Base-by-base conservation (phyloP, 129 eudicot species). In the Oenanthe sinensis region DNA sequence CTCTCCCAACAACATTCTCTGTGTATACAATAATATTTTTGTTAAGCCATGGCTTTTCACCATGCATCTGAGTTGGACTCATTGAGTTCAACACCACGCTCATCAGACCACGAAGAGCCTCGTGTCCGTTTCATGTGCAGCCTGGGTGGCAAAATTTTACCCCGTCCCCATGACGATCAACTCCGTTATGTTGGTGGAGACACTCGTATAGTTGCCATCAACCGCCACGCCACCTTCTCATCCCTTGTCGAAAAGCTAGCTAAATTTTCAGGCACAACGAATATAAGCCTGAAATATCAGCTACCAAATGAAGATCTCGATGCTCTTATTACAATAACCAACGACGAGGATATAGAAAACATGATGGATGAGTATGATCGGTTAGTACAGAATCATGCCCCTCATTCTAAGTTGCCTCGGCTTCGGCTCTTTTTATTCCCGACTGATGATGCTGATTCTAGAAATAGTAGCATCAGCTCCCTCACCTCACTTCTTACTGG, bases 171-270 rank as follows among this genome's bases (percentile, higher is more conserved):
- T 79, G 98, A 94, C 81, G 91, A 91, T 81, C 98, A 94, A 63
- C 97, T 94, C 85, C 93, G 98, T 26, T 94, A 94, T 79, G 90
- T 94, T 58, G 98, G 98, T 33, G 98, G 98, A 67, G 98, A 94
- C 82, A 91, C 98, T 74, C 88, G 98, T 4, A 94, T 94, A 17
- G 92, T 94, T 65, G 87, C 93, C 83, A 83, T 94, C 10, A 81
- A 86, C 85, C 96, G 98, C 85, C 90, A 85, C 85, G n/a, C 89
- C 69, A 81, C 88, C 84, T 94, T 85, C 83, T 67, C 89, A 19
- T 77, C 90, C 19, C 87, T 94, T 63, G 84, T 86, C 78, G 71
- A 82, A 67, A 91, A 89, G 60, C 87, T 94, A 37, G 85, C 93
- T 47, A 91, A 87, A 76, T 87, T 91, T 78, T 75, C 89, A 5